Conservation (phyloP, 2,329 filamentous ascomycete species). For the Alternaria longipes region DNA sequence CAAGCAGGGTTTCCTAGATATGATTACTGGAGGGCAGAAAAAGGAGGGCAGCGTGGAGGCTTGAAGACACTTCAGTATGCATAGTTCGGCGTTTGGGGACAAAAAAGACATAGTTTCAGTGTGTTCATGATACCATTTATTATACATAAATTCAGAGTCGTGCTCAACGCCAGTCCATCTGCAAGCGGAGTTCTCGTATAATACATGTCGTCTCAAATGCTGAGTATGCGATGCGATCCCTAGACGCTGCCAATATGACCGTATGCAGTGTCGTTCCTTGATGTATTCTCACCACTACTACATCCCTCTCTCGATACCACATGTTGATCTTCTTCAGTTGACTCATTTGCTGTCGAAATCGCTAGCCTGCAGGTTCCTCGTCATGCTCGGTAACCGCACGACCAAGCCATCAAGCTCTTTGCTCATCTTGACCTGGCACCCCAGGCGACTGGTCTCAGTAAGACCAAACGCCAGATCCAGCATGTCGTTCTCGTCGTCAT, state of each 20-base stretch:
- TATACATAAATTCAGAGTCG: constrained; percentile 17
- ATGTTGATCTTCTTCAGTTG: not conserved
- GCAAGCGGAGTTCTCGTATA: constrained; percentile 27
- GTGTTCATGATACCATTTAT: constrained; percentile 25
- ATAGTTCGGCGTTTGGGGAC: constrained; percentile 2
- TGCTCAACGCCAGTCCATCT: constrained; percentile 18
- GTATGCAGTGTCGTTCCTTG: not conserved
- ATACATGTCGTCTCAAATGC: constrained; percentile 20
- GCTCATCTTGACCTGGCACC: constrained; percentile 91
- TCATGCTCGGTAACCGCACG: constrained; percentile 90
- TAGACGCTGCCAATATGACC: not conserved
- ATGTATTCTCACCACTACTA: not conserved
- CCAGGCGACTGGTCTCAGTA: constrained; percentile 83
- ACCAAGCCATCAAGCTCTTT: constrained; percentile 87
- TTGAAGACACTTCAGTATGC: not conserved
- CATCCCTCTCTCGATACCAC: not conserved
- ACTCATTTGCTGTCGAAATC: constrained; percentile 68
- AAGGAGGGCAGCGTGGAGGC: constrained; percentile 35
- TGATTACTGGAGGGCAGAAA: constrained; percentile 73
- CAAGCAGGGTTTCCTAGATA: constrained; percentile 92
- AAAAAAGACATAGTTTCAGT: constrained; percentile 3
- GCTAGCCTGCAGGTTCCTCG: constrained; percentile 92
- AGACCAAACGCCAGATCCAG: constrained; percentile 88
- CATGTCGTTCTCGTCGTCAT: constrained; percentile 58
- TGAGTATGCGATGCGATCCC: not conserved